Evolutionary conservation across 495 filamentous ascomycete genomes (phyloP), one percentile per base, ranked within the genome.

Genomic region (Parathielavia appendiculata): DNA sequence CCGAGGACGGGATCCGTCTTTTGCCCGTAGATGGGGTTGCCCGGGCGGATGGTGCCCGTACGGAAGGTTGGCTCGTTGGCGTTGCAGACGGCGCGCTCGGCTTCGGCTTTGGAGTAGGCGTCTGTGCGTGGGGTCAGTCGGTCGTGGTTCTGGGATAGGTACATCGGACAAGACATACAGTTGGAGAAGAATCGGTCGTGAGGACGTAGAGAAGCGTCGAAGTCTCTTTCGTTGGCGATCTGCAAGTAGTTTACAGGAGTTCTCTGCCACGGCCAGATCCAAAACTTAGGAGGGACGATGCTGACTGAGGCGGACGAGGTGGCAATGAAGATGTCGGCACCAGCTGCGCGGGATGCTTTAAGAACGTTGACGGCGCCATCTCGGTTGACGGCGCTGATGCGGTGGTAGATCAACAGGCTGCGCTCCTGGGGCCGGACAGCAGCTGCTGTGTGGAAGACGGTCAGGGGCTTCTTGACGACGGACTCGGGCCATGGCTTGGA

Each of bases 401-500:
- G 70, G 7, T 74, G 71, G 50, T 83, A 79, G 32, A 78, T 71
- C 13, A 66, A 57, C 44, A 66, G 58, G 55, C 71, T 71, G 14
- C 82, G 80, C 38, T 83, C 81, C 9, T 68, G 71, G 0, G 78
- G 69, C 6, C 75, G 66, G 48, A 85, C 81, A 7, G 73, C 62
- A 0, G 80, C 81, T 16, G 81, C 81, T 1, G 78, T 83, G 66
- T 84, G 82, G 63, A 78, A 84, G 23, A 84, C 80, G 12, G 81
- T 83, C 20, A 84, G 63, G 17, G 81, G 77, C 4, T 76, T 69
- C 4, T 70, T 53, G 34, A 77, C 68, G 4, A 79, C 76, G 1
- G 67, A 63, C 9, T 58, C 54, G 3, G 75, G 67, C 81, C 82
- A 85, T 30, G 76, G 75, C 50, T 77, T 71, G 14, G 73, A 63